These are phyloP conservation scores for Daldinia bambusicola DNA, from an alignment of 495 filamentous ascomycete species.

Conservation along the genomic window DNA sequence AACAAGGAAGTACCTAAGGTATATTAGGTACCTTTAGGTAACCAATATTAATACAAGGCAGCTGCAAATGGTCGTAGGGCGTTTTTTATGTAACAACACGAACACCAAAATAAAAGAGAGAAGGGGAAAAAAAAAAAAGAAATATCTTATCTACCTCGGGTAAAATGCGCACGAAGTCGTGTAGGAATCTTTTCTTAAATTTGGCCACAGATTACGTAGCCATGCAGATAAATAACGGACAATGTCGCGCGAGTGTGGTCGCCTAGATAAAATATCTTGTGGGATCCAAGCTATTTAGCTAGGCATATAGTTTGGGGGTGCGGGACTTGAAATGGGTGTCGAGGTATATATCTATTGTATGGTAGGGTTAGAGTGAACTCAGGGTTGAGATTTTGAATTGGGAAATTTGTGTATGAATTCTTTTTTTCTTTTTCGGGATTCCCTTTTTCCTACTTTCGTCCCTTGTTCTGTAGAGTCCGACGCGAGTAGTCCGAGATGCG, in stretches of 20 bases:
- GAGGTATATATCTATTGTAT: constrained; percentile 42
- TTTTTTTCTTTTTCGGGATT: constrained; percentile 24
- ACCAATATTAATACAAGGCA: constrained; percentile 1
- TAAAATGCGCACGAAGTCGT: constrained; percentile 23
- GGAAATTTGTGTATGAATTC: constrained; percentile 17
- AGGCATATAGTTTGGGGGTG: constrained; percentile 31
- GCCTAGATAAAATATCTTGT: constrained; percentile 25
- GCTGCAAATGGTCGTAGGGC: neutral
- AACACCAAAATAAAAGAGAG: neutral
- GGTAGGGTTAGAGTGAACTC: constrained; percentile 40
- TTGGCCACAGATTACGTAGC: constrained; percentile 50
- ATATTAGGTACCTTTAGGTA: neutral
- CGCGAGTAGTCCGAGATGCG: constrained; percentile 34
- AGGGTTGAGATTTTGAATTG: constrained; percentile 11
- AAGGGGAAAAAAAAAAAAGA: neutral
- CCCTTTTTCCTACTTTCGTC: constrained; percentile 33
- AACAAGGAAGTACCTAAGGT: neutral
- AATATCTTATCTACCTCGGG: constrained; percentile 35
- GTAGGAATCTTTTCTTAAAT: constrained; percentile 16
- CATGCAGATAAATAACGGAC: constrained; percentile 45
- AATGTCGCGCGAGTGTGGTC: constrained; percentile 39
- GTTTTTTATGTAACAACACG: constrained; percentile 15
- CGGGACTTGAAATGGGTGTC: constrained; percentile 25
- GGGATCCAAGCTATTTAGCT: constrained; percentile 28
- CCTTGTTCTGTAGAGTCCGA: constrained; percentile 36